Base-by-base conservation (phyloP, 2,329 filamentous ascomycete species). In the Xylaria digitata region DNA sequence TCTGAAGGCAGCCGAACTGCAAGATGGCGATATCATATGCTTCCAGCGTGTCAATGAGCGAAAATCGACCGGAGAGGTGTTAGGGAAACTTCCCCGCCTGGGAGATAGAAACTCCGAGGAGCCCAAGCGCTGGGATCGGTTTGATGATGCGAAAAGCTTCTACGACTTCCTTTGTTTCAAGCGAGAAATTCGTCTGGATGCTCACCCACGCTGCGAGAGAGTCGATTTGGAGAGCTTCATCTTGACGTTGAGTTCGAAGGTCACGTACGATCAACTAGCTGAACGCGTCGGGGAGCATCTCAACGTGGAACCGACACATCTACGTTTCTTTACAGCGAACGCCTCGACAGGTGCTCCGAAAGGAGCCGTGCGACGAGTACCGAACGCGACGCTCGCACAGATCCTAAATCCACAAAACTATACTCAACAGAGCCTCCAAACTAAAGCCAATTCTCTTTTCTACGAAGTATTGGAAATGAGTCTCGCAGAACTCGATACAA, bases 391-490 rank as follows among this genome's bases (percentile, higher is more conserved):
- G n/a, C 83, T 99, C 13, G 86, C 87, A 59, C 89, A 88, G 69
- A 97, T 98, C 50, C 85, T 99, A 17, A 90, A 88, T 68, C 90
- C 92, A 11, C 88, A 90, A 59, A 92, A 92, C 60, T 89, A 89
- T 71, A 86, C 86, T 11, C 91, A 93, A 71, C 86, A 90, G 57
- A 92, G 89, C 72, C 86, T 87, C 63, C 89, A 86, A 37, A 92
- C 94, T 75, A 87, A 90, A 61, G 81, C 86, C 21, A 95, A 98
- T 79, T 88, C 91, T 0, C 84, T 99, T 59, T 98, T 90, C 78
- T 99, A 94, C 76, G 96, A 99, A 78, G 88, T 98, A 32, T 82
- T 99, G 46, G 96, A 99, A 70, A 97, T 97, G 84, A 97, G 93
- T 74, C 82, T 99, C 53, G 92, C 92, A 26, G 96, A 99, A 79